phyloP scores from a whole-genome alignment of 2,329 filamentous ascomycete genomes.

The Exophiala spinifera region DNA sequence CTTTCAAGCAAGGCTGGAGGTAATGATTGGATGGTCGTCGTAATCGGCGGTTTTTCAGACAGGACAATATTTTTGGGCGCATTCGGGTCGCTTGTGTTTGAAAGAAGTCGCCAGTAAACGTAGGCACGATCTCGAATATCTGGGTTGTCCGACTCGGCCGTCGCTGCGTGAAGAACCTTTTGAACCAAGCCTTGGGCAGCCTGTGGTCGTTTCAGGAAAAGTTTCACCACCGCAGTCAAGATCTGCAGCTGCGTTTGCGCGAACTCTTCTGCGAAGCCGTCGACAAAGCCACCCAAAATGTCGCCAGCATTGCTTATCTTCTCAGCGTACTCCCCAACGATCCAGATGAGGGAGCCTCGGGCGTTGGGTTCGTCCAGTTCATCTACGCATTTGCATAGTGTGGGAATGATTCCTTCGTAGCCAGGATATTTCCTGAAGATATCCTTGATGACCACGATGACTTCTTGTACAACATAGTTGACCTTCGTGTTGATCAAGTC shows the following conservation, averaged over 20 bases:
- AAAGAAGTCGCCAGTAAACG: constrained; percentile 95
- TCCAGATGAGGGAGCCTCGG: constrained; percentile 91
- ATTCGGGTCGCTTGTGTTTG: constrained; percentile 73
- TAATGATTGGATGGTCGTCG: constrained; percentile 87
- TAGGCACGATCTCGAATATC: constrained; percentile 97
- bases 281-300: constrained; percentile 86
- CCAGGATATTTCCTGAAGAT: constrained; percentile 97
- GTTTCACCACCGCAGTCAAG: constrained; percentile 91
- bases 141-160: constrained; percentile 92
- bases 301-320: constrained; percentile 99
- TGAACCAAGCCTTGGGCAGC: constrained; percentile 88
- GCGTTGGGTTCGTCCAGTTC: constrained; percentile 93
- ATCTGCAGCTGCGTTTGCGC: constrained; percentile 99
- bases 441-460: constrained; percentile 98
- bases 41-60: constrained; percentile 90
- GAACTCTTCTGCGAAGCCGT: constrained; percentile 93
- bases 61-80: constrained; percentile 91
- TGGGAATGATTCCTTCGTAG: constrained; percentile 96
- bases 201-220: constrained; percentile 95
- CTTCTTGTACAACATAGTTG: constrained; percentile 98
- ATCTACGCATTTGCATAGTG: constrained; percentile 92
- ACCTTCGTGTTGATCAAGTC: constrained; percentile 97
- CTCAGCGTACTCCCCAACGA: constrained; percentile 97
- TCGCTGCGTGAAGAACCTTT: constrained; percentile 88
- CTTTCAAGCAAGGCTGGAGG: constrained; percentile 80